These are phyloP conservation scores for Alternaria alternata DNA, from an alignment of 2,329 filamentous ascomycete genomes.

Conservation along the genomic window DNA sequence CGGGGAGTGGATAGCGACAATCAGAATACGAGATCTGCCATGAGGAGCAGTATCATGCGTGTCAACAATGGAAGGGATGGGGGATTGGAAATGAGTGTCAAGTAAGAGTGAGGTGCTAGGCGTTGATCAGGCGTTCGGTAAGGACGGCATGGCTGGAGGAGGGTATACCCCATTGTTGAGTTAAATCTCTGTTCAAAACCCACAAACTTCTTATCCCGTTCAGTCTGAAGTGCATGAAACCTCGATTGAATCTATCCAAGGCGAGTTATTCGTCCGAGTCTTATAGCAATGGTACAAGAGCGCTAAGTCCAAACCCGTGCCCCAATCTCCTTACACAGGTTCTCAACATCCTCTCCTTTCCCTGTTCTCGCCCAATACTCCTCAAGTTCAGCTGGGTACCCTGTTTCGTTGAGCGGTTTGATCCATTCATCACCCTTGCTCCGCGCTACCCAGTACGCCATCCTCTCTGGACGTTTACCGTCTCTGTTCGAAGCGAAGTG, in stretches of 20 bases:
- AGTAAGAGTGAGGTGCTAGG: neutral
- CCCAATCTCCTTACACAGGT: neutral
- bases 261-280: neutral
- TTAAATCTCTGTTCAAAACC: neutral
- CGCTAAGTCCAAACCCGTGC: neutral
- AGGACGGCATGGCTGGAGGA: neutral
- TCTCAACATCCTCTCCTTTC: neutral
- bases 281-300: neutral
- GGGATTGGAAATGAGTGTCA: constrained; percentile 19
- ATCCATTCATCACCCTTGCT: neutral
- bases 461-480: constrained; percentile 12
- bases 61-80: constrained; percentile 28
- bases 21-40: neutral
- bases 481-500: constrained; percentile 14
- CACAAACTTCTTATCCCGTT: neutral
- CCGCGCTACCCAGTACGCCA: constrained; percentile 9
- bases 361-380: constrained; percentile 1
- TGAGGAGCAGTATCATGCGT: constrained; percentile 4
- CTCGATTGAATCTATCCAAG: neutral
- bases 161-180: neutral
- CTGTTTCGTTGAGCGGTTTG: neutral
- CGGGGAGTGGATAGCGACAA: neutral
- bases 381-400: neutral
- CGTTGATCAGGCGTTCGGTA: neutral
- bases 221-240: neutral